Percentiles rank a stretch among this genome's conserved stretches.
phyloP scores from a whole-genome alignment of 2,329 filamentous ascomycete genomes.

The Aspergillus versicolor region DNA sequence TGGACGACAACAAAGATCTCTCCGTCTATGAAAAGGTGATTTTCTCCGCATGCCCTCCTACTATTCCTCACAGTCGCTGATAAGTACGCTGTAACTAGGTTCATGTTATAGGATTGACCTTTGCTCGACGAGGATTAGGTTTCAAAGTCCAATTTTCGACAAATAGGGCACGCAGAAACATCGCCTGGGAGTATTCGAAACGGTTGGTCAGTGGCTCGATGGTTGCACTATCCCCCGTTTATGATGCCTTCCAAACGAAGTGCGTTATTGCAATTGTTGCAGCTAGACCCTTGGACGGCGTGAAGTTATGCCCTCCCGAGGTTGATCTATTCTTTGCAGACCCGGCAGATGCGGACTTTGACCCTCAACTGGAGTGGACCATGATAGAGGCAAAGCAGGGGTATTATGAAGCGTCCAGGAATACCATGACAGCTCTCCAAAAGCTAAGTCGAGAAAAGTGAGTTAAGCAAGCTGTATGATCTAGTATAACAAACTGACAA shows the following conservation, averaged over 20 bases:
- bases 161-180: conserved; percentile 61
- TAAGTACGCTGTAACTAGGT: conserved; percentile 50
- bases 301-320: conserved; percentile 66
- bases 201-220: conserved; percentile 56
- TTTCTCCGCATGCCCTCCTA: background rate
- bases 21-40: conserved; percentile 69
- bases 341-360: conserved; percentile 61
- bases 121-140: conserved; percentile 63
- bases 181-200: conserved; percentile 67
- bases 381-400: conserved; percentile 76
- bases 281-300: conserved; percentile 62
- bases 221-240: conserved; percentile 53
- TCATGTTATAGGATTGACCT: conserved; percentile 63
- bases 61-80: background rate
- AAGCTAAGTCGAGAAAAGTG: conserved; percentile 56
- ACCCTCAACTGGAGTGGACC: conserved; percentile 67
- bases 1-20: conserved; percentile 58
- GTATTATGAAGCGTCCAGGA: conserved; percentile 74
- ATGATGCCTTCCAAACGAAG: conserved; percentile 61
- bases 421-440: conserved; percentile 73
- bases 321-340: conserved; percentile 74
- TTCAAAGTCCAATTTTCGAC: conserved; percentile 71
- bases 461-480: conserved; percentile 4
- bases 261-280: conserved; percentile 73
- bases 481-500: background rate